A percentile compares a stretch with the other conserved stretches of the same genome.
Conservation (phyloP, 768 basidiomycete species). For the Pholiota molesta region DNA sequence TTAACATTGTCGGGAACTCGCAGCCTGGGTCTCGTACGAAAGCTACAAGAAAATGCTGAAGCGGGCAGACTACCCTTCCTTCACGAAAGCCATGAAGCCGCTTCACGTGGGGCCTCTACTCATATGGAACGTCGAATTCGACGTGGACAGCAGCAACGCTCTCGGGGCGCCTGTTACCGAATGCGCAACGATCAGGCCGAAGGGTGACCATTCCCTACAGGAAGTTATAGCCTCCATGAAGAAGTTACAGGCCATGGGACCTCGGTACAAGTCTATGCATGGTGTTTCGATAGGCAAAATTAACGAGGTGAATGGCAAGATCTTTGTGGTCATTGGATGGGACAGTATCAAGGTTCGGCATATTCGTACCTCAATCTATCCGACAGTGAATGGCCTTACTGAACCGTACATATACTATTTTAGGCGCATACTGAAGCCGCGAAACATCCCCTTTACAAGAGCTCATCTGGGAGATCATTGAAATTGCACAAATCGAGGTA, state of each 20-base stretch:
- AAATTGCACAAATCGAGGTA: not conserved
- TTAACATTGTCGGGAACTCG: not conserved
- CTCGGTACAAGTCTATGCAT: not conserved
- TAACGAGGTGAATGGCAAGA: not conserved
- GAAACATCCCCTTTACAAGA: not conserved
- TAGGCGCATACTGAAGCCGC: not conserved
- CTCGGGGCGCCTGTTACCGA: not conserved
- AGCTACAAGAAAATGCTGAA: not conserved
- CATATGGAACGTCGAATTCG: not conserved
- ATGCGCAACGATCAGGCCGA: not conserved
- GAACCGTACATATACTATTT: not conserved
- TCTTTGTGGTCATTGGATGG: not conserved
- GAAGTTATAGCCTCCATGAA: conserved; percentile 1
- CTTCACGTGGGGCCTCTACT: not conserved
- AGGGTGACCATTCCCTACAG: not conserved
- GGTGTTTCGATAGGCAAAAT: not conserved
- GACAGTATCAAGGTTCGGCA: not conserved
- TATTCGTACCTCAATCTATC: not conserved
- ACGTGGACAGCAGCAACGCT: not conserved
- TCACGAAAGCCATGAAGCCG: not conserved
- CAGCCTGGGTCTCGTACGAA: not conserved
- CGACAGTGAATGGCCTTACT: not conserved
- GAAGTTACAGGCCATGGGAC: not conserved
- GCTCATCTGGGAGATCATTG: not conserved
- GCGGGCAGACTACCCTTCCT: not conserved